These are phyloP conservation scores for Chrysanthemum lavandulifolium DNA, from an alignment of 129 eudicot genomes.

Conservation along the genomic window DNA sequence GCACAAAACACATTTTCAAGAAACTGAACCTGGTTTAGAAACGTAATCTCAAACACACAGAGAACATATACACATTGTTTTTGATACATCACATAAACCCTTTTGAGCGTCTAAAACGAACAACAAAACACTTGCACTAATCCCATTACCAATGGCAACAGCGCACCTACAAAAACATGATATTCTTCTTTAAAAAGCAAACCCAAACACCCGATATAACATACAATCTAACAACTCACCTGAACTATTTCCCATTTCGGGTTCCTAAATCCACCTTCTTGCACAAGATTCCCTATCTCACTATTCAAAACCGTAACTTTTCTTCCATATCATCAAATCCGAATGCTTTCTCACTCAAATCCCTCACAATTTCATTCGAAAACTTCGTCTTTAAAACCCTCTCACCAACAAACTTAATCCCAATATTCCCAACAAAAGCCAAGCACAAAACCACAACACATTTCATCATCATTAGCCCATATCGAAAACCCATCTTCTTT, in stretches of 20 bases:
- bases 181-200: no score
- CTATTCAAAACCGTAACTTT: constrained; percentile 42
- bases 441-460: constrained; percentile 40
- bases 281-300: constrained; percentile 34
- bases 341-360: constrained; percentile 41
- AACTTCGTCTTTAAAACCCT: constrained; percentile 37
- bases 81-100: no score
- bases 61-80: no score
- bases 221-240: constrained; percentile 35
- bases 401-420: constrained; percentile 40
- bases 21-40: no score
- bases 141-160: no score
- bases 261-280: constrained; percentile 40
- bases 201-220: neutral
- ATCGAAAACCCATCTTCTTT: constrained; percentile 34
- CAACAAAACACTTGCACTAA: no score
- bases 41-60: no score
- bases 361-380: constrained; percentile 45
- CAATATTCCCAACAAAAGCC: constrained; percentile 35
- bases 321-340: constrained; percentile 45
- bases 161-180: no score
- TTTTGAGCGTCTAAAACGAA: no score
- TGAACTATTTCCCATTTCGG: constrained; percentile 59
- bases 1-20: no score
- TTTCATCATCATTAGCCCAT: constrained; percentile 23